Evolutionary conservation across 73 alveolate species (phyloP).

Genomic region (Vitrella brassicaformis): DNA sequence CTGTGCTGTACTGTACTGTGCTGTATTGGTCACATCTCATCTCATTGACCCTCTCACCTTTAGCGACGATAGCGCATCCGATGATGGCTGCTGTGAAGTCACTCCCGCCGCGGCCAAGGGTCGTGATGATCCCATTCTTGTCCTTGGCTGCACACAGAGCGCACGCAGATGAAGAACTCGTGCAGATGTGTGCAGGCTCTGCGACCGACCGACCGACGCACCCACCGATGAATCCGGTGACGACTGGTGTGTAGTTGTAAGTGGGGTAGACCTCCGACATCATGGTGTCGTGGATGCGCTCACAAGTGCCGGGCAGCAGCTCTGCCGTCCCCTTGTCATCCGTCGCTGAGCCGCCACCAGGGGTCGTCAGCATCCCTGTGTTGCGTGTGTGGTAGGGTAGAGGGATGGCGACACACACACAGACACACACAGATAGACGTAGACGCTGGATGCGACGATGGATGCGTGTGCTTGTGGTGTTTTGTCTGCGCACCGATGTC

Average conservation of each 20-base stretch:
- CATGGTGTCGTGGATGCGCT: background rate
- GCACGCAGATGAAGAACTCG: too few relatives aligned
- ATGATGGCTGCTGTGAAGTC: constrained; percentile 37
- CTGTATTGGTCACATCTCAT: too few relatives aligned
- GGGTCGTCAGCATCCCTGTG: constrained; percentile 21
- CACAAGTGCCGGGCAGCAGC: background rate
- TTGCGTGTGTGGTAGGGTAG: constrained; percentile 14
- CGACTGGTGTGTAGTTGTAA: constrained; percentile 14
- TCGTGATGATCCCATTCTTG: constrained; percentile 17
- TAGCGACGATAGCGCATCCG: constrained; percentile 25
- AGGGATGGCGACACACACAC: background rate
- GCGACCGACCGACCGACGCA: too few relatives aligned
- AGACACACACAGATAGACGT: background rate
- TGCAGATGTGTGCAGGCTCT: too few relatives aligned
- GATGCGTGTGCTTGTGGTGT: too few relatives aligned
- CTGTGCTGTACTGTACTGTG: too few relatives aligned
- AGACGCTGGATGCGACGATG: too few relatives aligned
- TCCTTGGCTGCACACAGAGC: too few relatives aligned
- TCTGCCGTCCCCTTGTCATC: too few relatives aligned
- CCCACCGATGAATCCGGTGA: constrained; percentile 32
- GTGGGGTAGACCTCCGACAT: too few relatives aligned
- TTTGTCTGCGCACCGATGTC: constrained; percentile 24
- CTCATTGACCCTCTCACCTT: too few relatives aligned
- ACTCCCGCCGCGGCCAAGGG: constrained; percentile 30
- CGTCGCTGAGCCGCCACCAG: constrained; percentile 22